Percentiles rank a stretch among this genome's conserved stretches.
These are phyloP conservation scores for Scolecobasidium constrictum DNA, from an alignment of 2,329 filamentous ascomycete species.

Conservation along the genomic window DNA sequence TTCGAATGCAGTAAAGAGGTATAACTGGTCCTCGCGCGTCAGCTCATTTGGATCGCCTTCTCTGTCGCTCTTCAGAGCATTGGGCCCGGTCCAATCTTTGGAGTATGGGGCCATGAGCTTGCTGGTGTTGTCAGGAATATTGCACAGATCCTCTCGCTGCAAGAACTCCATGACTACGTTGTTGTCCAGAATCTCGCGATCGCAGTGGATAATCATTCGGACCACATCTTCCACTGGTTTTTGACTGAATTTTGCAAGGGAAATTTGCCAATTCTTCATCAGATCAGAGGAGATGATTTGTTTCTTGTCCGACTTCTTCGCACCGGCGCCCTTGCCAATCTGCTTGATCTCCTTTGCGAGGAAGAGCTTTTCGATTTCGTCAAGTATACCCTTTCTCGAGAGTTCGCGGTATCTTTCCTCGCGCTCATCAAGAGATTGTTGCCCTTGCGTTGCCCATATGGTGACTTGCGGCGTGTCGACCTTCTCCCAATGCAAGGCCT, in stretches of 20 bases:
- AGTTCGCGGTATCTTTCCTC: slow-evolving; percentile 95
- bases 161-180: slow-evolving; percentile 92
- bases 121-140: slow-evolving; percentile 76
- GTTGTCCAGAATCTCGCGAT: slow-evolving; percentile 79
- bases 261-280: slow-evolving; percentile 84
- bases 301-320: slow-evolving; percentile 91
- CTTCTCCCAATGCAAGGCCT: slow-evolving; percentile 98
- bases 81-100: slow-evolving; percentile 89
- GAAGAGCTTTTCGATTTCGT: slow-evolving; percentile 96
- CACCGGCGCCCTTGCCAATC: slow-evolving; percentile 53
- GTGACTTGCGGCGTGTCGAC: slow-evolving; percentile 86
- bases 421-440: slow-evolving; percentile 67
- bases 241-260: slow-evolving; percentile 86
- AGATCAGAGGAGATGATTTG: slow-evolving; percentile 89
- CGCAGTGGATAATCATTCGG: slow-evolving; percentile 92
- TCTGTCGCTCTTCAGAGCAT: slow-evolving; percentile 63
- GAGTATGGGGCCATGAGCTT: slow-evolving; percentile 93
- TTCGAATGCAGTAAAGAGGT: slow-evolving; percentile 84
- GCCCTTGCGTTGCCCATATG: slow-evolving; percentile 80
- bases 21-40: slow-evolving; percentile 91
- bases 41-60: slow-evolving; percentile 83
- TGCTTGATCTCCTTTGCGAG: slow-evolving; percentile 94
- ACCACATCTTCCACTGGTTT: slow-evolving; percentile 73
- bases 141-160: slow-evolving; percentile 85
- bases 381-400: slow-evolving; percentile 86